These are phyloP conservation scores for Corylus avellana DNA, from an alignment of 306 rosid species.

Conservation along the genomic window DNA sequence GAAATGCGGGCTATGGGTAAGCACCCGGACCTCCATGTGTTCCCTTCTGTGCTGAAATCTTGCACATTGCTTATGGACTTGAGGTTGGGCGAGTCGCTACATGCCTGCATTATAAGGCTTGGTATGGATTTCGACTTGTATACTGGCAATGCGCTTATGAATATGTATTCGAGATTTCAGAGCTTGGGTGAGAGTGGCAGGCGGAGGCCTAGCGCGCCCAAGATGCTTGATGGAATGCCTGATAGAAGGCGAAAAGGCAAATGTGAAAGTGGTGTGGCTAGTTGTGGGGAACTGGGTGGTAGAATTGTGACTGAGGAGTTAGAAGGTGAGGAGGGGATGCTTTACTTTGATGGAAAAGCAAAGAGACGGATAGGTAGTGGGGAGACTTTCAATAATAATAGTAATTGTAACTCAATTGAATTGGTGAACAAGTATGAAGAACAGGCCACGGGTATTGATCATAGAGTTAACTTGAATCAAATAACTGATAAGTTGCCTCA, in stretches of 20 bases:
- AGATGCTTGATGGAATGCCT: slow-evolving; percentile 42
- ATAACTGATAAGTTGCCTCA: not conserved
- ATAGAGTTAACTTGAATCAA: not conserved
- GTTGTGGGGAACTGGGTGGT: slow-evolving; percentile 1
- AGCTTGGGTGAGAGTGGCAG: slow-evolving; percentile 9
- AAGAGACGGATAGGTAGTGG: slow-evolving; percentile 11
- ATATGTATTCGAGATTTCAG: slow-evolving; percentile 62
- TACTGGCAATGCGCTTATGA: slow-evolving; percentile 77
- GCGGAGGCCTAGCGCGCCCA: not conserved
- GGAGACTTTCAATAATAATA: slow-evolving; percentile 6
- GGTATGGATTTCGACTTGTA: slow-evolving; percentile 68
- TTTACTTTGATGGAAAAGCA: not conserved
- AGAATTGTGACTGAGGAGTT: slow-evolving; percentile 9
- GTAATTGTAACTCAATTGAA: slow-evolving; percentile 13
- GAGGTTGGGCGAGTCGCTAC: slow-evolving; percentile 58
- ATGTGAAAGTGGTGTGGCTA: slow-evolving; percentile 1
- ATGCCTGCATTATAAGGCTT: slow-evolving; percentile 46
- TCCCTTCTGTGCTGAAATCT: slow-evolving; percentile 75
- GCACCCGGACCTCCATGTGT: slow-evolving; percentile 53
- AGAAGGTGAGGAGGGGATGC: slow-evolving; percentile 4
- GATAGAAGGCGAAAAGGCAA: slow-evolving; percentile 13
- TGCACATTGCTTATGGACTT: slow-evolving; percentile 51
- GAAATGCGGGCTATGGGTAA: slow-evolving; percentile 48
- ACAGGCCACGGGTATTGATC: slow-evolving; percentile 1
- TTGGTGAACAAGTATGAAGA: slow-evolving; percentile 1